Evolutionary conservation across 2,329 filamentous ascomycete genomes (phyloP).

Genomic region (Cladosporium austrohemisphaericum): DNA sequence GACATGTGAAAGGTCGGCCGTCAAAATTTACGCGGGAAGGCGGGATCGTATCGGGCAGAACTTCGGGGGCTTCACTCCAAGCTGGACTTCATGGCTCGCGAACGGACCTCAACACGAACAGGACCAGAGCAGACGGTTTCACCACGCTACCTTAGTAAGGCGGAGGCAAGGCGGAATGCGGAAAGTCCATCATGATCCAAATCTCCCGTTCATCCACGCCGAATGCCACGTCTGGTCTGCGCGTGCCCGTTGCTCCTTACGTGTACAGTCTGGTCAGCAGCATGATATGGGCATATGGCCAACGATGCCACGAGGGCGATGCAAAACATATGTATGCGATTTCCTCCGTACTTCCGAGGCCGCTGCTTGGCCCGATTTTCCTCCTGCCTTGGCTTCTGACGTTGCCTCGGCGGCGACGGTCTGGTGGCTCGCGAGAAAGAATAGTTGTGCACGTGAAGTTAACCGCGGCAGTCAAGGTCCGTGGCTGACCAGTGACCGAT

Average conservation of each 20-base stretch:
- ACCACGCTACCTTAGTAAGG: slow-evolving; percentile 10
- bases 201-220: slow-evolving; percentile 5
- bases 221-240: not conserved
- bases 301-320: too few relatives aligned
- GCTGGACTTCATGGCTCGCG: slow-evolving; percentile 3
- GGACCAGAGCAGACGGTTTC: slow-evolving; percentile 8
- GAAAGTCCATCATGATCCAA: slow-evolving; percentile 2
- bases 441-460: not conserved
- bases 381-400: too few relatives aligned
- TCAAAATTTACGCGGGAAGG: slow-evolving; percentile 3
- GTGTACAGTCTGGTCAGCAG: not conserved
- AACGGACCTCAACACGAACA: slow-evolving; percentile 6
- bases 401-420: too few relatives aligned
- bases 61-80: not conserved
- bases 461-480: not conserved
- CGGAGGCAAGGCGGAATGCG: slow-evolving; percentile 10
- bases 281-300: too few relatives aligned
- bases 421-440: not conserved
- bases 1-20: slow-evolving; percentile 6
- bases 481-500: not conserved
- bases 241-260: too few relatives aligned
- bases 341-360: not conserved
- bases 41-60: not conserved
- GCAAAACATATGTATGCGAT: not conserved
- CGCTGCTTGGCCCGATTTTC: not conserved